Percentiles rank a stretch among this genome's conserved stretches.
phyloP scores from a whole-genome alignment of 352 stramenopile genomes.

The Salisapilia sapeloensis region DNA sequence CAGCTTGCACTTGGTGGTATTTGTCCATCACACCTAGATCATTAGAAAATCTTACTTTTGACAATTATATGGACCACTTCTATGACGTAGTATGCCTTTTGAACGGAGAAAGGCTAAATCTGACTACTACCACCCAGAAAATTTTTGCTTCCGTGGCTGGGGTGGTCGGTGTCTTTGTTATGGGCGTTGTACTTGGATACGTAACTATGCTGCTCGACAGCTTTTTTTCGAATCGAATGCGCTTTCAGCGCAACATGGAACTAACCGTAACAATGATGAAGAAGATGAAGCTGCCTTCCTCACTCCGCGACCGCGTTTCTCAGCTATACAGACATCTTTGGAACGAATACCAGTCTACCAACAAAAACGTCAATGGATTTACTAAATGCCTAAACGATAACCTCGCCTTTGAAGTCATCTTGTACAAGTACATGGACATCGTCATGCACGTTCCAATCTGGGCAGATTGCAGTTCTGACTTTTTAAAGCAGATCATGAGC shows the following conservation, averaged over 20 bases:
- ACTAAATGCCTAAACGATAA: constrained; percentile 26
- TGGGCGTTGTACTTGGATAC: constrained; percentile 45
- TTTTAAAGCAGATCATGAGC: constrained; percentile 48
- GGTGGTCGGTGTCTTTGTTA: constrained; percentile 25
- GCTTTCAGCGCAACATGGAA: constrained; percentile 55
- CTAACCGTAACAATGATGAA: constrained; percentile 29
- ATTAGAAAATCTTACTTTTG: constrained; percentile 1
- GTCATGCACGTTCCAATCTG: constrained; percentile 43
- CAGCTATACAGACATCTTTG: constrained; percentile 54
- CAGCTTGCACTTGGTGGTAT: no score
- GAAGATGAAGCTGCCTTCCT: constrained; percentile 18
- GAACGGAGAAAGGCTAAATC: constrained; percentile 25
- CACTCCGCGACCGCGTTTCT: constrained; percentile 33
- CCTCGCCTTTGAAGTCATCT: constrained; percentile 30
- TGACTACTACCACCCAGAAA: constrained; percentile 10
- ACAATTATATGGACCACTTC: constrained; percentile 16
- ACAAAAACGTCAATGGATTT: constrained; percentile 34
- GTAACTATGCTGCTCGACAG: constrained; percentile 41
- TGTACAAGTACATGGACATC: constrained; percentile 47
- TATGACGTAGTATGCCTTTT: constrained; percentile 29
- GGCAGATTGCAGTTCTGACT: constrained; percentile 27
- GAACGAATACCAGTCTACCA: constrained; percentile 41
- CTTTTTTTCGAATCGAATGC: constrained; percentile 27
- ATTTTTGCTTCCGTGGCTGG: constrained; percentile 20
- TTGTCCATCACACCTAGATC: neutral